Evolutionary conservation across 164 flowering plant genomes (phyloP).

Genomic region (Euptelea pleiosperma): DNA sequence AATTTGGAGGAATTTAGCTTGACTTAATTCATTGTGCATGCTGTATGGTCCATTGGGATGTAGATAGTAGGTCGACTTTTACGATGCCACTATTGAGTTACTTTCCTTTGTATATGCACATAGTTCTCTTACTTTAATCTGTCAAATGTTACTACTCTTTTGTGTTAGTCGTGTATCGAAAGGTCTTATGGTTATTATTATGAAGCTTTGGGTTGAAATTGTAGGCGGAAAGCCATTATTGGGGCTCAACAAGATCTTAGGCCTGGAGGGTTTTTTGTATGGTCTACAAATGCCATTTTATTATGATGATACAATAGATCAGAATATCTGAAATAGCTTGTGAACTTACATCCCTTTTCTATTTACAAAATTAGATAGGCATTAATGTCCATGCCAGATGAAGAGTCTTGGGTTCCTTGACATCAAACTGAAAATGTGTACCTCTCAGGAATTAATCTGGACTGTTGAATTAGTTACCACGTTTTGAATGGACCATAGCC

Average conservation of each 20-base stretch:
- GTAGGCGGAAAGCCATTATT: constrained; percentile 85
- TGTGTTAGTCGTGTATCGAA: not conserved
- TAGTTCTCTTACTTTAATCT: not conserved
- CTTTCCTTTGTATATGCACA: not conserved
- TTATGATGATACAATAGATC: constrained; percentile 52
- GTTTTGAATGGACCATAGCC: too few species aligned
- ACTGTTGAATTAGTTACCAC: too few species aligned
- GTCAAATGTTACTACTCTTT: constrained; percentile 1
- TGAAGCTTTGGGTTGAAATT: constrained; percentile 15
- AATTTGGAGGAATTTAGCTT: too few species aligned
- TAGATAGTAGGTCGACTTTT: constrained; percentile 52
- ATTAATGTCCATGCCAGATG: not conserved
- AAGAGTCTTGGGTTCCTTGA: not conserved
- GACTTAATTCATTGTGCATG: constrained; percentile 92
- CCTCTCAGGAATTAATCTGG: too few species aligned
- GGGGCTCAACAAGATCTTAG: constrained; percentile 85
- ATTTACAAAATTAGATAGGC: not conserved
- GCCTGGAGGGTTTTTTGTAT: constrained; percentile 89
- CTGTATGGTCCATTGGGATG: constrained; percentile 96
- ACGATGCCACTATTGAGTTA: not conserved
- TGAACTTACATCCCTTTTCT: constrained; percentile 7
- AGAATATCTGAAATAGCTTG: constrained; percentile 71
- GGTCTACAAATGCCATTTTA: constrained; percentile 99
- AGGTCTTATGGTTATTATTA: not conserved
- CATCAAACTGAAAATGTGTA: too few species aligned